Conservation (phyloP, 805 yeast species). For the Lipomyces chichibuensis region DNA sequence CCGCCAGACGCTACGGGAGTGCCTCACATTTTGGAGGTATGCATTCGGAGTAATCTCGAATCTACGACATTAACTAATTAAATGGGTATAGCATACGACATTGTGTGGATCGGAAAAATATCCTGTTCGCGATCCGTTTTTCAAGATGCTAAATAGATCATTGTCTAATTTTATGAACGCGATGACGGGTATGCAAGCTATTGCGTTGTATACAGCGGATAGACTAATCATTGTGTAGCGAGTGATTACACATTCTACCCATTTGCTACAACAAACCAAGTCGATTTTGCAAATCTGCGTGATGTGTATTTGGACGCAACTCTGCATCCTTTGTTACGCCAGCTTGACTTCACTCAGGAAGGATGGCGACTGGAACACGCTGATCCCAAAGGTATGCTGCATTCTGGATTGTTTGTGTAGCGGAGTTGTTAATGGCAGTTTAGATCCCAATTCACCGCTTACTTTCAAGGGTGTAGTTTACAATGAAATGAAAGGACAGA, state of each 20-base stretch:
- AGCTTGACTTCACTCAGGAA: conserved; percentile 87
- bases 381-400: conserved; percentile 38
- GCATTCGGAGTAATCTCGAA: background rate
- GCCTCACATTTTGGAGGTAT: conserved; percentile 82
- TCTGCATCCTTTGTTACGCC: conserved; percentile 73
- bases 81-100: conserved; percentile 68
- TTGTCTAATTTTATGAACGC: conserved; percentile 97
- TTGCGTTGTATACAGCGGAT: background rate
- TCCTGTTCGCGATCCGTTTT: conserved; percentile 96
- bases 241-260: conserved; percentile 96
- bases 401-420: background rate
- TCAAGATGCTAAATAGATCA: conserved; percentile 95
- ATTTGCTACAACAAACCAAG: conserved; percentile 86
- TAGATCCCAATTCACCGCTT: conserved; percentile 63
- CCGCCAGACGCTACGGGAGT: conserved; percentile 96
- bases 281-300: conserved; percentile 81
- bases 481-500: conserved; percentile 98
- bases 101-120: conserved; percentile 88
- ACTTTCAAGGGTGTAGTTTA: conserved; percentile 93
- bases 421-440: conserved; percentile 12
- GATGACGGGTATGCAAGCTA: conserved; percentile 59
- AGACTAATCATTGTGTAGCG: conserved; percentile 49
- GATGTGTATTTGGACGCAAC: conserved; percentile 88
- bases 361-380: conserved; percentile 95
- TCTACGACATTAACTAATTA: background rate